phyloP scores from a whole-genome alignment of 257 asterid species.

The Penstemon davidsonii region DNA sequence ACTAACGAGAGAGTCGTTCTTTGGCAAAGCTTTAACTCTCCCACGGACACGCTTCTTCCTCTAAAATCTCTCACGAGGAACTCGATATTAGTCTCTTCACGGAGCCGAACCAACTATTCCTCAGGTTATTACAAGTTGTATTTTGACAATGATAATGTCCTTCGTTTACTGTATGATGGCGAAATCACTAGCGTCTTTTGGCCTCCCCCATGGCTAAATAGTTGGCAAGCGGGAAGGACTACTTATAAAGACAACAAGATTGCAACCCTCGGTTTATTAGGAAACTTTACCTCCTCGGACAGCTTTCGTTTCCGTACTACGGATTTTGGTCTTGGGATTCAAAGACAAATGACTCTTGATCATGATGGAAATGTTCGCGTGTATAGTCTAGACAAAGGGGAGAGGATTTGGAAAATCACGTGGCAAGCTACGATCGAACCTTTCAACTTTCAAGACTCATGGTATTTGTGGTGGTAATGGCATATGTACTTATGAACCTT shows the following conservation, averaged over 20 bases:
- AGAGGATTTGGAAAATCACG: conserved; percentile 35
- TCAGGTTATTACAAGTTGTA: conserved; percentile 24
- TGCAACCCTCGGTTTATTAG: conserved; percentile 19
- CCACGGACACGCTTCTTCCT: conserved; percentile 27
- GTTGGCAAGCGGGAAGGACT: conserved; percentile 16
- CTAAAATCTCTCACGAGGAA: conserved; percentile 13
- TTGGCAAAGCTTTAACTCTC: conserved; percentile 31
- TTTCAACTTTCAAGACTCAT: conserved; percentile 33
- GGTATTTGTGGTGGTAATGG: conserved; percentile 47
- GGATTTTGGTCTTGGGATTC: conserved; percentile 23
- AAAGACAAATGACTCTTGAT: conserved; percentile 21
- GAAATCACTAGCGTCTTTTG: conserved; percentile 21
- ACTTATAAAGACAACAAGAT: conserved; percentile 17
- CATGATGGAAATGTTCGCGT: conserved; percentile 41
- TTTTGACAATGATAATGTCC: conserved; percentile 28
- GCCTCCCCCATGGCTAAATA: conserved; percentile 14
- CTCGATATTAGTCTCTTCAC: conserved; percentile 3
- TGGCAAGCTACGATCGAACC: conserved; percentile 34
- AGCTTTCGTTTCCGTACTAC: not conserved
- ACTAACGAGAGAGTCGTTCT: not conserved
- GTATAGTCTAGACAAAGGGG: conserved; percentile 29
- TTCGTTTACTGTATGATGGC: conserved; percentile 10
- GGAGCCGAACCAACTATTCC: conserved; percentile 20
- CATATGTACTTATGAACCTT: conserved; percentile 29
- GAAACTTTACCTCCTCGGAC: conserved; percentile 25